Percentiles rank a stretch among this genome's conserved stretches.
These are phyloP conservation scores for Pleurotus eryngii DNA, from an alignment of 768 basidiomycete genomes.

Conservation along the genomic window DNA sequence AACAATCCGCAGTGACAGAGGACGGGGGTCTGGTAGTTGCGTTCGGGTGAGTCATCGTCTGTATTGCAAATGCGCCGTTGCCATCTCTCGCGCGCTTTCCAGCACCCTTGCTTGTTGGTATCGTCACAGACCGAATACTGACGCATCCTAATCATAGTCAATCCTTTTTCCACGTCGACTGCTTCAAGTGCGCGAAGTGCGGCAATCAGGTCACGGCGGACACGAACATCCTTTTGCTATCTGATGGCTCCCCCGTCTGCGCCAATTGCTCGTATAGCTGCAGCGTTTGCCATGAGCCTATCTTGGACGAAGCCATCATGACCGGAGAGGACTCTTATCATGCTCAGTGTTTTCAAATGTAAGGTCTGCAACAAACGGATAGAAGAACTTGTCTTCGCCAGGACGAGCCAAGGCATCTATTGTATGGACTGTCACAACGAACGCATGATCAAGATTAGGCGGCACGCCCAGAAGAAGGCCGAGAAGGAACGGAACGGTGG, in stretches of 20 bases:
- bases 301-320: slow-evolving; percentile 99
- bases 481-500: slow-evolving; percentile 52
- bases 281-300: slow-evolving; percentile 90
- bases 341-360: slow-evolving; percentile 98
- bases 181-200: slow-evolving; percentile 98
- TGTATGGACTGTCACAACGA: slow-evolving; percentile 99
- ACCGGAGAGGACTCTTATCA: slow-evolving; percentile 99
- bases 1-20: slow-evolving; percentile 75
- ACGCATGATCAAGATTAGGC: slow-evolving; percentile 88
- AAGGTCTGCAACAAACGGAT: slow-evolving; percentile 92
- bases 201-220: slow-evolving; percentile 89
- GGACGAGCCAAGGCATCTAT: slow-evolving; percentile 97
- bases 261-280: slow-evolving; percentile 93
- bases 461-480: slow-evolving; percentile 86
- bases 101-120: too few species aligned
- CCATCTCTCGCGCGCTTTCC: neutral
- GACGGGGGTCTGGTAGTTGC: slow-evolving; percentile 88
- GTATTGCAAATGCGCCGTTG: neutral
- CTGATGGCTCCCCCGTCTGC: slow-evolving; percentile 97
- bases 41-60: slow-evolving; percentile 70
- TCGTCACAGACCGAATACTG: neutral
- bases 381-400: slow-evolving; percentile 97
- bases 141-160: slow-evolving; percentile 45
- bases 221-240: slow-evolving; percentile 93
- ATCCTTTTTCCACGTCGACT: slow-evolving; percentile 92